These are phyloP conservation scores for Lodderomyces pseudojiufengensis DNA, from an alignment of 1,139 yeast genomes.

Conservation along the genomic window DNA sequence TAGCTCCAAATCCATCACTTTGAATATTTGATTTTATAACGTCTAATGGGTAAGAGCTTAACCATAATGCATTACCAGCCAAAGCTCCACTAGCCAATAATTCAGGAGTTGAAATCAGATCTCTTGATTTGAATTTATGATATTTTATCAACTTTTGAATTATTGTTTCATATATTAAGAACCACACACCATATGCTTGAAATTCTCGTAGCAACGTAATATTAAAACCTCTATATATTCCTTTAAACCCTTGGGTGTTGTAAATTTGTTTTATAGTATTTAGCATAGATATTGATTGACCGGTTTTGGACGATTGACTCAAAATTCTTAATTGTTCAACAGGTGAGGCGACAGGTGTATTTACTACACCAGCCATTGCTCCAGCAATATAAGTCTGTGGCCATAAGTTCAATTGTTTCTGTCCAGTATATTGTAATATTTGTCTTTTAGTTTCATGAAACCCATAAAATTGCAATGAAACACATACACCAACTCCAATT, in stretches of 20 bases:
- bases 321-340: conserved; percentile 74
- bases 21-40: conserved; percentile 71
- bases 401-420: conserved; percentile 43
- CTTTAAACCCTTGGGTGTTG: conserved; percentile 45
- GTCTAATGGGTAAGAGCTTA: conserved; percentile 67
- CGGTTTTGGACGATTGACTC: conserved; percentile 56
- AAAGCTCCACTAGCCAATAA: conserved; percentile 61
- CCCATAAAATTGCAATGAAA: conserved; percentile 70
- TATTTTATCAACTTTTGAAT: conserved; percentile 40
- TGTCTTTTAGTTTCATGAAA: conserved; percentile 74
- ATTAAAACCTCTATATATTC: conserved; percentile 57
- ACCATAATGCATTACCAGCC: conserved; percentile 74
- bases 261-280: conserved; percentile 42
- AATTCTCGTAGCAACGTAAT: conserved; percentile 65
- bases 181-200: conserved; percentile 85
- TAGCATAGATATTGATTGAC: conserved; percentile 40
- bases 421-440: conserved; percentile 29
- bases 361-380: conserved; percentile 74
- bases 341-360: conserved; percentile 68
- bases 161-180: conserved; percentile 63
- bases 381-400: conserved; percentile 71
- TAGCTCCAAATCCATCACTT: conserved; percentile 53
- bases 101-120: conserved; percentile 58
- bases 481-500: conserved; percentile 69
- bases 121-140: conserved; percentile 38